Conservation (phyloP, 202 grass and related monocot genomes). For the Dendrocalamus latiflorus region DNA sequence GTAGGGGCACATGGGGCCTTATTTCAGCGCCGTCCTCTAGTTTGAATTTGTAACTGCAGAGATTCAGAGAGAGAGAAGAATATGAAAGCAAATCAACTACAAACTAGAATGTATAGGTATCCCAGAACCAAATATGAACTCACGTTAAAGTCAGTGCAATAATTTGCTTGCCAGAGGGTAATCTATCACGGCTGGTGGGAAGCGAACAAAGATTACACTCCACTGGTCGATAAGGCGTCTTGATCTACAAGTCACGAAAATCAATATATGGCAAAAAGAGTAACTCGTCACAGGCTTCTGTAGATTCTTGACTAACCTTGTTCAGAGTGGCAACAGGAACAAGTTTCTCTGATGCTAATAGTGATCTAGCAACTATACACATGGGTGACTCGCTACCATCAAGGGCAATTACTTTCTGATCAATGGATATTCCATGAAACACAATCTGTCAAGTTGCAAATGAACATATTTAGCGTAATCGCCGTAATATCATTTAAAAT, state of each 20-base stretch:
- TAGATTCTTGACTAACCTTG: constrained; percentile 53
- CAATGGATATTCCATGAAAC: constrained; percentile 85
- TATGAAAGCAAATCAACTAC: constrained; percentile 21
- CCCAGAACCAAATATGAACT: constrained; percentile 37
- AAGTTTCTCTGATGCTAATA: constrained; percentile 86
- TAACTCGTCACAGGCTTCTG: background rate
- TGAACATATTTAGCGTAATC: constrained; percentile 28
- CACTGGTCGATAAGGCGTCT: constrained; percentile 70
- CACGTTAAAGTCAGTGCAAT: constrained; percentile 86
- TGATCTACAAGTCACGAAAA: constrained; percentile 56
- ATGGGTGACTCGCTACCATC: constrained; percentile 85
- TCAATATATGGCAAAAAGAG: constrained; percentile 20
- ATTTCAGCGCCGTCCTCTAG: constrained; percentile 77
- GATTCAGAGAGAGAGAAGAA: constrained; percentile 11
- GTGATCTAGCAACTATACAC: constrained; percentile 70
- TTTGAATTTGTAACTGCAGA: constrained; percentile 96
- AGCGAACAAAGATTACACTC: constrained; percentile 72
- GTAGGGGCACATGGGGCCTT: constrained; percentile 73
- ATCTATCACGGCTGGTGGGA: constrained; percentile 70
- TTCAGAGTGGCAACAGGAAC: constrained; percentile 73
- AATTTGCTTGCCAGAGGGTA: constrained; percentile 97
- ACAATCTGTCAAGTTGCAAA: constrained; percentile 53
- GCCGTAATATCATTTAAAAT: background rate
- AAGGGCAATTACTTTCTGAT: constrained; percentile 60
- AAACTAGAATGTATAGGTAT: constrained; percentile 18